Conservation (phyloP, 495 filamentous ascomycete genomes). For the Clohesyomyces aquaticus region DNA sequence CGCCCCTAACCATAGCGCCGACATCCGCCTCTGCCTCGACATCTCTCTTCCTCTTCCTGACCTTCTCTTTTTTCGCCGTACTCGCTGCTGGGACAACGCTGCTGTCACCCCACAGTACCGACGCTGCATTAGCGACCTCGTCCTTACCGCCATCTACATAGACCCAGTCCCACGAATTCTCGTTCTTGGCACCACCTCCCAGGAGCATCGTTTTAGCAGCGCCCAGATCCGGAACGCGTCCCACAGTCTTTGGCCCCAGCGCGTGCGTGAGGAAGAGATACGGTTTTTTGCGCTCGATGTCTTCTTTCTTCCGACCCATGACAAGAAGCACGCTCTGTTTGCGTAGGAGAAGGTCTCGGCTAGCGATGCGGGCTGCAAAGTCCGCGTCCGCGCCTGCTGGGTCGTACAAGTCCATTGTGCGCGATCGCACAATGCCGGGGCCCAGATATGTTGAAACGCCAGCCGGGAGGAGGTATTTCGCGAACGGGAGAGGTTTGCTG, state of each 20-base stretch:
- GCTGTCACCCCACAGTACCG: conserved; percentile 45
- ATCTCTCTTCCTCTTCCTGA: conserved; percentile 53
- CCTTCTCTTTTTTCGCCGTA: conserved; percentile 18
- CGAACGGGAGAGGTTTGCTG: conserved; percentile 69
- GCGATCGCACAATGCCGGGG: conserved; percentile 71
- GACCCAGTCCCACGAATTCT: conserved; percentile 80
- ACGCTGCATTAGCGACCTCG: conserved; percentile 46
- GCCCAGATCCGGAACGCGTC: conserved; percentile 64
- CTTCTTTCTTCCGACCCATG: conserved; percentile 64
- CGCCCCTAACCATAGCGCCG: conserved; percentile 43
- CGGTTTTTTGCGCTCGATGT: conserved; percentile 61
- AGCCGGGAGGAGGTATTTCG: conserved; percentile 80
- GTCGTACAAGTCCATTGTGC: conserved; percentile 64
- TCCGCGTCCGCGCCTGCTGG: conserved; percentile 53
- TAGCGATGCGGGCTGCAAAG: conserved; percentile 59
- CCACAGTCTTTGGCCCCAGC: conserved; percentile 70
- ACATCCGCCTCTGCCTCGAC: conserved; percentile 19
- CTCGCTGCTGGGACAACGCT: conserved; percentile 8
- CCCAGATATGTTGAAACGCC: conserved; percentile 77
- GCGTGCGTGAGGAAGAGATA: conserved; percentile 78
- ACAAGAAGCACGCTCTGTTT: conserved; percentile 75
- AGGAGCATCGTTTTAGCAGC: conserved; percentile 64
- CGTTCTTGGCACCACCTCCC: conserved; percentile 45
- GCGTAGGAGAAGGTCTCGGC: conserved; percentile 64
- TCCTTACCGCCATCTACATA: conserved; percentile 69